These are phyloP conservation scores for Carex arenaria DNA, from an alignment of 202 grass and related monocot genomes.

Conservation along the genomic window DNA sequence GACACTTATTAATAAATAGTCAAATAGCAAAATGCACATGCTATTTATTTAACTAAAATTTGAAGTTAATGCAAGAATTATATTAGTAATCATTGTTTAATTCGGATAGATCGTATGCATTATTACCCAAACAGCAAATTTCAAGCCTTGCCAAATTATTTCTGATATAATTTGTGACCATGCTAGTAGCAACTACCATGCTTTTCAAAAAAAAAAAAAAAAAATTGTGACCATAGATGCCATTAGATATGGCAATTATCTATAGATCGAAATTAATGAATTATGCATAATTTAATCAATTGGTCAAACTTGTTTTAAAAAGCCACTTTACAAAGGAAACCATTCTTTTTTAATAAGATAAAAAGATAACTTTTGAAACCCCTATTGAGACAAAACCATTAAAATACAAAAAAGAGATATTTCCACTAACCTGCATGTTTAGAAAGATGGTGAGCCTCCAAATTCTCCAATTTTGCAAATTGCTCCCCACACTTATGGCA, in stretches of 20 bases:
- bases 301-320: not conserved
- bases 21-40: not conserved
- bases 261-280: not conserved
- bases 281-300: not conserved
- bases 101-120: not conserved
- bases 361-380: not conserved
- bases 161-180: not conserved
- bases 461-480: slow-evolving; percentile 29
- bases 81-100: not conserved
- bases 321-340: not conserved
- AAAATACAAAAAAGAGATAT: not conserved
- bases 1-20: not conserved
- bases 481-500: slow-evolving; percentile 30
- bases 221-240: not conserved
- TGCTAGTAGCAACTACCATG: too few species aligned
- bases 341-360: not conserved
- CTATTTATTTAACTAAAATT: not conserved
- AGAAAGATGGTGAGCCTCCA: slow-evolving; percentile 39
- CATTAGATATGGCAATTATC: not conserved
- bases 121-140: not conserved
- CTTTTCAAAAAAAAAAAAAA: too few species aligned
- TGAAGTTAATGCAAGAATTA: not conserved
- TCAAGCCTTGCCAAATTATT: not conserved
- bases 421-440: slow-evolving; percentile 37
- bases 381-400: not conserved